A percentile compares a stretch with the other conserved stretches of the same genome.
Evolutionary conservation across 2,329 filamentous ascomycete species (phyloP).

Genomic region (Aspergillus persii): DNA sequence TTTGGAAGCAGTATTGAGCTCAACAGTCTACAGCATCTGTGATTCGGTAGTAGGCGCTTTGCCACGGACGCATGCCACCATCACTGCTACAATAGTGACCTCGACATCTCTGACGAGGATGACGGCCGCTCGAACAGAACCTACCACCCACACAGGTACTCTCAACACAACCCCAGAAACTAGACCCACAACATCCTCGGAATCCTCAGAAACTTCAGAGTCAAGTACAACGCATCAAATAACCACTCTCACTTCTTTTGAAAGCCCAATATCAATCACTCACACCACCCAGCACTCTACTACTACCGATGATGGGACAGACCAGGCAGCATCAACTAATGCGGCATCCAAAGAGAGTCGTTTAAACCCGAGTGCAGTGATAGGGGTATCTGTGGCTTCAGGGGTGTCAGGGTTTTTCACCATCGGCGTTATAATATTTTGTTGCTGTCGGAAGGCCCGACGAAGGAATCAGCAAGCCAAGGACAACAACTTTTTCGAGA

Average conservation of each 20-base stretch:
- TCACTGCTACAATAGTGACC: slow-evolving; percentile 35
- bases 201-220: slow-evolving; percentile 2
- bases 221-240: slow-evolving; percentile 5
- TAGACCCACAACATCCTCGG: not conserved
- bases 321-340: slow-evolving; percentile 4
- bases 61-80: slow-evolving; percentile 34
- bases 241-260: slow-evolving; percentile 14
- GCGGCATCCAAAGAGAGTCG: slow-evolving; percentile 10
- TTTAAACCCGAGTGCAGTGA: slow-evolving; percentile 31
- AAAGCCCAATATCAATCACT: slow-evolving; percentile 17
- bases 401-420: slow-evolving; percentile 36
- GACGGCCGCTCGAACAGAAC: slow-evolving; percentile 4
- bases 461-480: slow-evolving; percentile 21
- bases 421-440: slow-evolving; percentile 31
- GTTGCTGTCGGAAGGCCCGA: slow-evolving; percentile 30
- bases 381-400: slow-evolving; percentile 38
- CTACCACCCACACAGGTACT: not conserved
- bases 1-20: slow-evolving; percentile 43
- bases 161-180: not conserved
- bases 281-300: slow-evolving; percentile 14
- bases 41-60: slow-evolving; percentile 36
- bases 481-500: slow-evolving; percentile 35
- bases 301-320: slow-evolving; percentile 3
- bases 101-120: slow-evolving; percentile 1
- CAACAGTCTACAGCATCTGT: slow-evolving; percentile 58